phyloP scores from a whole-genome alignment of 345 rosid genomes.

The Balakata baccata region DNA sequence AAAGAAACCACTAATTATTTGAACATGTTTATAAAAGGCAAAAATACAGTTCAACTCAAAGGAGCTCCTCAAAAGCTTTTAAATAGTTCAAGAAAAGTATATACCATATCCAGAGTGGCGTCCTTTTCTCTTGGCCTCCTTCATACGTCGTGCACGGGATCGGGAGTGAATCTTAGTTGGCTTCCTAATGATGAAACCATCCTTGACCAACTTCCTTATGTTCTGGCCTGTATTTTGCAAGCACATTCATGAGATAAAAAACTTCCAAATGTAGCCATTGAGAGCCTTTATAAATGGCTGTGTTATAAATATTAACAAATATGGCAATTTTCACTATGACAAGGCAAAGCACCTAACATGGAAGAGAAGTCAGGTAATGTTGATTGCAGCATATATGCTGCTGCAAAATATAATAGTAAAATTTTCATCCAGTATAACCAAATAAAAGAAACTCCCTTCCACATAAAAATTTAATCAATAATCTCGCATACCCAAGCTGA shows the following conservation, averaged over 20 bases:
- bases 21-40: too few relatives aligned
- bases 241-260: background rate
- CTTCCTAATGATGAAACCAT: conserved; percentile 93
- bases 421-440: too few relatives aligned
- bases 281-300: background rate
- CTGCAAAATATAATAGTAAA: too few relatives aligned
- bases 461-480: too few relatives aligned
- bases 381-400: background rate
- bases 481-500: too few relatives aligned
- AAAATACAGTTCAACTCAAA: too few relatives aligned
- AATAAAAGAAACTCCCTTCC: too few relatives aligned
- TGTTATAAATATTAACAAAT: background rate
- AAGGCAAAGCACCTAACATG: background rate
- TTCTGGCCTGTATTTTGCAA: conserved; percentile 59
- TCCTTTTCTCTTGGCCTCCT: conserved; percentile 87
- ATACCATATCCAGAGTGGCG: conserved; percentile 97
- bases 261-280: background rate
- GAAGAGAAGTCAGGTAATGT: background rate
- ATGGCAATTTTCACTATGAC: background rate
- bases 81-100: too few relatives aligned
- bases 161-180: conserved; percentile 98
- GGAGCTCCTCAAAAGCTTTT: too few relatives aligned
- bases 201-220: conserved; percentile 93
- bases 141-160: conserved; percentile 79
- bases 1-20: too few relatives aligned